Evolutionary conservation across 805 yeast species (phyloP).

Genomic region (Starmerella geochares): DNA sequence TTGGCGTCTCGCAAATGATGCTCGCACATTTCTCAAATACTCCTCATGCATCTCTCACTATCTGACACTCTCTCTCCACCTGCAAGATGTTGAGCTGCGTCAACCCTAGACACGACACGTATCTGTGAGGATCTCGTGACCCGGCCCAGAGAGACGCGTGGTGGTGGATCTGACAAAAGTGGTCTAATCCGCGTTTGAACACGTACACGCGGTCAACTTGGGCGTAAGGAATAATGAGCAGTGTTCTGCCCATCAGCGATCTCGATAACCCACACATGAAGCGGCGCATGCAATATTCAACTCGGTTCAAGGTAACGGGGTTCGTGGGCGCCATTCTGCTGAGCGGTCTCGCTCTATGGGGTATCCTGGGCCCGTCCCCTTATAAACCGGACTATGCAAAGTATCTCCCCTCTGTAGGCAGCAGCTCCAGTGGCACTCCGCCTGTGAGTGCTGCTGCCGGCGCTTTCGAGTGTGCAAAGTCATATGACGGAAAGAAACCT

Average conservation of each 20-base stretch:
- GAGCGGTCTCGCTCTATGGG: conserved; percentile 1
- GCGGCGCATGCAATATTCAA: conserved; percentile 6
- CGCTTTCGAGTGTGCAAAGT: conserved; percentile 28
- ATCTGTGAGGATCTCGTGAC: not conserved
- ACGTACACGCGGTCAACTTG: not conserved
- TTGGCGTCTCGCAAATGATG: not conserved
- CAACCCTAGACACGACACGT: not conserved
- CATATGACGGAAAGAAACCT: conserved; percentile 35
- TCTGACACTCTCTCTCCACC: not conserved
- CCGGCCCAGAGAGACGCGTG: not conserved
- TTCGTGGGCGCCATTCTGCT: conserved; percentile 6
- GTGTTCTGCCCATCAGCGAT: conserved; percentile 17
- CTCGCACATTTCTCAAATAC: not conserved
- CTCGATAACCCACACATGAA: conserved; percentile 20
- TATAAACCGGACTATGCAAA: not conserved
- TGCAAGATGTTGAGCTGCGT: not conserved
- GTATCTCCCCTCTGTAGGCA: not conserved
- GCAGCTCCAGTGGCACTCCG: not conserved
- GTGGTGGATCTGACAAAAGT: not conserved
- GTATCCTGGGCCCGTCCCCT: not conserved
- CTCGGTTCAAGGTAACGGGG: conserved; percentile 13
- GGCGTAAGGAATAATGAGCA: not conserved
- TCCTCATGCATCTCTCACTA: not conserved
- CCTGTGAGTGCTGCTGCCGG: not conserved
- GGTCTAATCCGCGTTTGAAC: not conserved